Base-by-base conservation (phyloP, 2,329 filamentous ascomycete genomes). In the Penicillium sp. region DNA sequence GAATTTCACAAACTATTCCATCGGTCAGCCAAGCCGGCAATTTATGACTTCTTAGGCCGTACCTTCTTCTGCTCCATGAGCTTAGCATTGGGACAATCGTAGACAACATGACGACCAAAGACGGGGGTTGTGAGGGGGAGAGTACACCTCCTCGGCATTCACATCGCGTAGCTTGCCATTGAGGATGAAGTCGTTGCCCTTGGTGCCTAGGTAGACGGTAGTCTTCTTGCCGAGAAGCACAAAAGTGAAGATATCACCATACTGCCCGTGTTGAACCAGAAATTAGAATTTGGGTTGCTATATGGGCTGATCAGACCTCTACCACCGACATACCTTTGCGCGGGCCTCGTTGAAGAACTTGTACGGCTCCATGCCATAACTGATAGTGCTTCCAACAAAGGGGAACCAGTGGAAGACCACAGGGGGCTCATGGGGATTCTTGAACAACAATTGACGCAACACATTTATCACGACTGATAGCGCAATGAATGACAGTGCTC, bases 31-130 rank as follows among this genome's bases (percentile, higher is more conserved):
- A 23, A 43, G 23, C 23, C 32, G 39, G 49, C 27, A 11, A 16
- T 9, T 18, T n/a, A 16, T 19, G 40, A 29, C 35, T 14, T 13
- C 13, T 8, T 34, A 18, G 11, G 14, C 43, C 8, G 6, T 72
- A 91, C 89, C 84, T 93, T 94, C 80, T 96, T 96, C 80, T 96
- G 91, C 78, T 96, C 91, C 91, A 96, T 95, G 69, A 96, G 83
- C 76, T 95, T 95, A 55, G 90, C 81, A 71, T 95, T 95, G 39
- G 90, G 90, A 76, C 90, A 94, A 72, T 95, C 91, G 70, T 95
- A 96, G 50, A 95, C 89, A 26, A 96, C 91, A 76, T 92, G 87
- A 65, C 84, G 86, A 62, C 91, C 91, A 70, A 96, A 96, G 3
- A 86, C 83, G 41, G 84, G 84, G 6, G 82, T 85, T 23, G 81